Evolutionary conservation across 2,329 filamentous ascomycete species (phyloP), one percentile per base, ranked within the genome.

Genomic region (Aureobasidium leucospermi): DNA sequence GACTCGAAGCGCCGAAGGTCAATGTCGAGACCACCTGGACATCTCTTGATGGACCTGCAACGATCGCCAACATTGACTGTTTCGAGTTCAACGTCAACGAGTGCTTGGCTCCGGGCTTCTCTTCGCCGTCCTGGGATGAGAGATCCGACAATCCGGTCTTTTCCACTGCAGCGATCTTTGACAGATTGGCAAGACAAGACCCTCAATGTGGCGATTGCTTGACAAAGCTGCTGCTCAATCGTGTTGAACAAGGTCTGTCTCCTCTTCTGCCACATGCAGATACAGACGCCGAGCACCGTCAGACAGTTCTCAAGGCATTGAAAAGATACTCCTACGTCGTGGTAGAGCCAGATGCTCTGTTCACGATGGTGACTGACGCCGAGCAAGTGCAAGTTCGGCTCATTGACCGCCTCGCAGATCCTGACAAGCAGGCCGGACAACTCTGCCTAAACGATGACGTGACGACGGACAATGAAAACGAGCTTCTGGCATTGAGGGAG

Each of bases 391-490:
- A 74, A 61, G 69, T 69, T 16, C 67, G 71, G 16, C 63, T 75
- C 6, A 65, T 76, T 6, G 72, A 75, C 34, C 67, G 72, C 13
- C 69, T 71, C 34, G 67, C 74, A 42, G 68, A 67, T 61, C 60
- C 70, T 23, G 66, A 67, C 28, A 71, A 70, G 55, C 70, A 71
- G 56, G 66, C 64, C 0, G 73, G 73, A 1, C 74, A 76, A 61
- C 71, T 74, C 38, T 78, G 74, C 56, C 65, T 76, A 23, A 76
- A 76, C 59, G 75, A 77, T 65, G 75, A 77, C 66, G 74, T 77
- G 3, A 70, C 71, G 58, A 73, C 71, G 7, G 67, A 73, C 43
- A 72, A 73, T 60, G 64, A 67, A 15, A 43, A 62, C 23, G 68
- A 73, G 48, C 67, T 77, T 34, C 62, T 68, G 13, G 66, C 68